These are phyloP conservation scores for Beta lomatogona DNA, from an alignment of 179 eudicot genomes.

Conservation along the genomic window DNA sequence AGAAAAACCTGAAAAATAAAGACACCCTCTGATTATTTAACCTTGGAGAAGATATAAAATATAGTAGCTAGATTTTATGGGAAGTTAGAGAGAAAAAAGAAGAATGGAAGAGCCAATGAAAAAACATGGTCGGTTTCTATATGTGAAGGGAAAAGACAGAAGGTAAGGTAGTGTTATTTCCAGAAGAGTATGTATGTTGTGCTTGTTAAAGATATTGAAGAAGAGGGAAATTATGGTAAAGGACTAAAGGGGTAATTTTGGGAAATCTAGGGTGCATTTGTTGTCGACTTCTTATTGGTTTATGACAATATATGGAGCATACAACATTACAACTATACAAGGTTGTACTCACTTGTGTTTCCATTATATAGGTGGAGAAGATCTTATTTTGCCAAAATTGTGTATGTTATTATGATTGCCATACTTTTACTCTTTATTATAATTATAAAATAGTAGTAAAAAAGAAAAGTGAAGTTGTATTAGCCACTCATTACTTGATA, in stretches of 20 bases:
- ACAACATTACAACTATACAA: background rate
- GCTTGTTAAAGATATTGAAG: background rate
- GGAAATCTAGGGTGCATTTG: background rate
- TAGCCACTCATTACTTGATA: too few relatives aligned
- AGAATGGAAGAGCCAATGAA: constrained; percentile 9
- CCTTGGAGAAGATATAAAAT: background rate
- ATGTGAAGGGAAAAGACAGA: constrained; percentile 15
- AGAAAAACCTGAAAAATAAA: background rate
- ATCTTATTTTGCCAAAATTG: background rate
- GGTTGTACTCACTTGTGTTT: background rate
- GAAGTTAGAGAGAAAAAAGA: background rate
- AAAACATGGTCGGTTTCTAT: constrained; percentile 34
- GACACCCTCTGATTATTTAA: background rate
- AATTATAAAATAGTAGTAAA: too few relatives aligned
- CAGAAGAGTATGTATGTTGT: background rate
- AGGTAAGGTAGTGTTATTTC: background rate
- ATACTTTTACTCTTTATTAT: too few relatives aligned
- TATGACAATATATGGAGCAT: background rate
- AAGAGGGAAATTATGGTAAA: constrained; percentile 1
- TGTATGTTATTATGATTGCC: background rate
- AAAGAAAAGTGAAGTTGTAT: too few relatives aligned
- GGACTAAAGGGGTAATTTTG: background rate
- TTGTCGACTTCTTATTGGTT: constrained; percentile 19
- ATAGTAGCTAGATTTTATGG: background rate
- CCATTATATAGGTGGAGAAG: background rate